These are phyloP conservation scores for Inga laurina DNA, from an alignment of 306 rosid species.

Conservation along the genomic window DNA sequence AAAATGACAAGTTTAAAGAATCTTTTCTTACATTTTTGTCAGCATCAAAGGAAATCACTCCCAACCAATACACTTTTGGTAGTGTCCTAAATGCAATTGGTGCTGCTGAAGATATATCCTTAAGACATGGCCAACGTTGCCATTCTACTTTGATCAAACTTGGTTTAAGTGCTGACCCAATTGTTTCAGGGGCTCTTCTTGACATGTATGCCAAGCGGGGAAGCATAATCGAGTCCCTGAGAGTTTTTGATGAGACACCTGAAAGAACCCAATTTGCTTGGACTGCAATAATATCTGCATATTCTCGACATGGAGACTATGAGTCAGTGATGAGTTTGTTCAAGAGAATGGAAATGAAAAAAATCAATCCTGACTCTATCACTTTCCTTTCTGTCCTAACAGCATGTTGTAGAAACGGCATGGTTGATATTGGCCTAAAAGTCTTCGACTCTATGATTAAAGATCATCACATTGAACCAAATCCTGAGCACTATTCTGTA, in stretches of 20 bases:
- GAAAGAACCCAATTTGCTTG: constrained; percentile 63
- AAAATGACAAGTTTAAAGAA: constrained; percentile 60
- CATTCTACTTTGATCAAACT: constrained; percentile 66
- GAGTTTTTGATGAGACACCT: constrained; percentile 62
- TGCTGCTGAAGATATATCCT: constrained; percentile 67
- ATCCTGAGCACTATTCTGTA: constrained; percentile 67
- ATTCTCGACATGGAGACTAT: constrained; percentile 73
- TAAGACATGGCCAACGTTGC: constrained; percentile 73
- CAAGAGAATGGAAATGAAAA: constrained; percentile 61
- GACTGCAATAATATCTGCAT: constrained; percentile 81
- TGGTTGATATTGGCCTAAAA: constrained; percentile 62
- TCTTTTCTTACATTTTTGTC: constrained; percentile 60
- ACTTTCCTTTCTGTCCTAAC: constrained; percentile 74
- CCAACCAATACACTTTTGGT: constrained; percentile 82
- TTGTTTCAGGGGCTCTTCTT: constrained; percentile 70
- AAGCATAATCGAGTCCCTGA: constrained; percentile 59
- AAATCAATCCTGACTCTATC: constrained; percentile 59
- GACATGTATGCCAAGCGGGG: constrained; percentile 94
- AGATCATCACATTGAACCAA: constrained; percentile 61
- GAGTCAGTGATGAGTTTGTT: constrained; percentile 63
- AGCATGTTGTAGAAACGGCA: constrained; percentile 81
- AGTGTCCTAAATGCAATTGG: constrained; percentile 83
- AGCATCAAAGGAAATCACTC: constrained; percentile 58
- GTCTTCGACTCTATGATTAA: constrained; percentile 62
- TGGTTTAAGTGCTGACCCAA: constrained; percentile 58